Base-by-base conservation (phyloP, 1,139 yeast genomes). In the Yueomyces sp. region DNA sequence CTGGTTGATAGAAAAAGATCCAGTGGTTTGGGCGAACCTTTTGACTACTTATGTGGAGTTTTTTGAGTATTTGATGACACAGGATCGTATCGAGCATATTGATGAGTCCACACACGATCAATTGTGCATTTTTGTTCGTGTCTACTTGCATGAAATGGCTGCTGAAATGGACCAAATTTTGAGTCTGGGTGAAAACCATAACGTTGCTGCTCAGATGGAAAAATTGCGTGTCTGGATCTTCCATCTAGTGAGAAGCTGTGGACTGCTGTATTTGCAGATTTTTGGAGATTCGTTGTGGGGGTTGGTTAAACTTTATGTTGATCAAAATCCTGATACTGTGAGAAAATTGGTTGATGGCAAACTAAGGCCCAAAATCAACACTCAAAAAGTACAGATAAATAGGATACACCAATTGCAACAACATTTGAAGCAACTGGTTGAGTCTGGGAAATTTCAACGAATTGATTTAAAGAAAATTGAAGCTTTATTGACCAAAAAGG, bases 21-120 rank as follows among this genome's bases (percentile, higher is more conserved):
- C 93, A 0, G 87, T 82, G 33, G 81, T 82, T 8, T 82, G 89
- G 87, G 81, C 73, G 3, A 86, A 81, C 57, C 62, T 80, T 31
- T 62, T 81, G 12, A 83, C 79, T 49, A 75, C 75, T 3, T 82
- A 80, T 56, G 74, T 80, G 42, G 58, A 59, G 28, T 63, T 76
- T 26, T 68, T 77, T 50, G 67, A 69, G 45, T 72, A 65, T 46
- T 58, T 80, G 36, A 58, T 73, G 43, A 46, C 54, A 3, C 47
- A 59, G 2, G 50, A 53, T 27, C 53, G 53, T 31, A 39, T 64
- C 4, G 55, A 50, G n/a, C 64, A 64, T 37, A 59, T 81, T 27
- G 66, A 70, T 12, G 67, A 70, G 9, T 70, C 73, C 45, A 72
- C 83, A 1, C 70, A 71, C 45, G 83, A 78, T 48, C 83, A 78